phyloP scores from a whole-genome alignment of 306 rosid species.

The Cyamopsis tetragonoloba region DNA sequence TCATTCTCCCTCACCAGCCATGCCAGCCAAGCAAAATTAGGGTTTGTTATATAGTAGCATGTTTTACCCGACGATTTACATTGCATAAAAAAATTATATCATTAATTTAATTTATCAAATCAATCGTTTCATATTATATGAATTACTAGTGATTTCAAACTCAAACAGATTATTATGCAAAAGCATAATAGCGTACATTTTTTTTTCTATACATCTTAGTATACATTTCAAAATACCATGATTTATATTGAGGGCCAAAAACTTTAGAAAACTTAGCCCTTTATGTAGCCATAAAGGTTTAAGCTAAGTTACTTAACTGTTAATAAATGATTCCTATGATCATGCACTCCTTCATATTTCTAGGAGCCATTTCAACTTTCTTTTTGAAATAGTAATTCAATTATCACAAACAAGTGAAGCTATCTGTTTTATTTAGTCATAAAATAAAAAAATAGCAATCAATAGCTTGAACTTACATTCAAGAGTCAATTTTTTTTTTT shows the following conservation, averaged over 20 bases:
- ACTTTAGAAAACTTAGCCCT: not conserved
- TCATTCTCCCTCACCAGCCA: slow-evolving; percentile 21
- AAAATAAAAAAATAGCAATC: not conserved
- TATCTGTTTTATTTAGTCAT: slow-evolving; percentile 2
- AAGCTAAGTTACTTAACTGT: slow-evolving; percentile 13
- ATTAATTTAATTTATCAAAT: no score
- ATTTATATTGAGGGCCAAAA: slow-evolving; percentile 3
- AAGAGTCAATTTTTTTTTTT: slow-evolving; percentile 29
- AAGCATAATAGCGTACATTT: no score
- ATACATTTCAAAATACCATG: slow-evolving; percentile 8
- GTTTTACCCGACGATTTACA: no score
- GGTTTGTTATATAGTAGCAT: no score
- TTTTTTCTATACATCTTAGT: not conserved
- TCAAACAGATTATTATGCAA: no score
- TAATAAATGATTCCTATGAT: slow-evolving; percentile 21
- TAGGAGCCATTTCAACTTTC: slow-evolving; percentile 15
- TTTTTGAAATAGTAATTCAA: slow-evolving; percentile 8
- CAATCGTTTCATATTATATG: no score
- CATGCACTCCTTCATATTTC: slow-evolving; percentile 18
- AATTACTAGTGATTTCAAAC: no score
- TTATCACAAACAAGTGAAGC: slow-evolving; percentile 26
- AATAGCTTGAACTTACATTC: slow-evolving; percentile 29
- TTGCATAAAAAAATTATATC: no score
- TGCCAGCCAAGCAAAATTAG: slow-evolving; percentile 29
- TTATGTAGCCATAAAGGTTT: not conserved